Evolutionary conservation across 1,139 yeast genomes (phyloP).

Genomic region (Blastobotrys aristatus): DNA sequence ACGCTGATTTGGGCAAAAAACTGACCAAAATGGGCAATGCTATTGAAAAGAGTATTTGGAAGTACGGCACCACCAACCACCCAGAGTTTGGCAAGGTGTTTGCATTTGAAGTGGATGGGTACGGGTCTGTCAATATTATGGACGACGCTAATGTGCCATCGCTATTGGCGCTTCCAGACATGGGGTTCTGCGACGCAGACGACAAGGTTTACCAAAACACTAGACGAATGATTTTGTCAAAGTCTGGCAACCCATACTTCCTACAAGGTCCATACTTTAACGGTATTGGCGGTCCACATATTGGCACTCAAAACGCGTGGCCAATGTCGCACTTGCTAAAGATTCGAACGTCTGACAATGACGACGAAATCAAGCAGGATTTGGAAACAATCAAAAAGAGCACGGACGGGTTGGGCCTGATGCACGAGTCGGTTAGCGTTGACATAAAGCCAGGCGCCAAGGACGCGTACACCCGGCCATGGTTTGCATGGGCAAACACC

Average conservation of each 20-base stretch:
- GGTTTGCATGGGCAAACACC: slow-evolving; percentile 79
- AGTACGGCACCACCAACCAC: slow-evolving; percentile 59
- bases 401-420: slow-evolving; percentile 71
- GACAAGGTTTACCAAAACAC: slow-evolving; percentile 70
- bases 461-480: slow-evolving; percentile 14
- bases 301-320: slow-evolving; percentile 80
- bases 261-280: slow-evolving; percentile 56
- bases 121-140: slow-evolving; percentile 64
- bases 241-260: slow-evolving; percentile 73
- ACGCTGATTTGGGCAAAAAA: slow-evolving; percentile 23
- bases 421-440: slow-evolving; percentile 80
- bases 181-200: slow-evolving; percentile 51
- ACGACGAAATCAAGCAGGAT: slow-evolving; percentile 53
- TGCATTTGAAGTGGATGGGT: slow-evolving; percentile 86
- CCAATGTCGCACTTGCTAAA: slow-evolving; percentile 77
- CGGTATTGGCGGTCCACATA: slow-evolving; percentile 91
- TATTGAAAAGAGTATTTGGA: slow-evolving; percentile 53
- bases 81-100: slow-evolving; percentile 66
- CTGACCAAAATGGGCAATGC: slow-evolving; percentile 38
- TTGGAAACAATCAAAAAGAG: slow-evolving; percentile 52
- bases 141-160: slow-evolving; percentile 90
- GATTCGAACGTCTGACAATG: slow-evolving; percentile 70
- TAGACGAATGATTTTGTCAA: slow-evolving; percentile 64
- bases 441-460: slow-evolving; percentile 40
- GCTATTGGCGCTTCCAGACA: slow-evolving; percentile 67